Base-by-base conservation (phyloP, 805 yeast species). In the Hanseniaspora vineae region DNA sequence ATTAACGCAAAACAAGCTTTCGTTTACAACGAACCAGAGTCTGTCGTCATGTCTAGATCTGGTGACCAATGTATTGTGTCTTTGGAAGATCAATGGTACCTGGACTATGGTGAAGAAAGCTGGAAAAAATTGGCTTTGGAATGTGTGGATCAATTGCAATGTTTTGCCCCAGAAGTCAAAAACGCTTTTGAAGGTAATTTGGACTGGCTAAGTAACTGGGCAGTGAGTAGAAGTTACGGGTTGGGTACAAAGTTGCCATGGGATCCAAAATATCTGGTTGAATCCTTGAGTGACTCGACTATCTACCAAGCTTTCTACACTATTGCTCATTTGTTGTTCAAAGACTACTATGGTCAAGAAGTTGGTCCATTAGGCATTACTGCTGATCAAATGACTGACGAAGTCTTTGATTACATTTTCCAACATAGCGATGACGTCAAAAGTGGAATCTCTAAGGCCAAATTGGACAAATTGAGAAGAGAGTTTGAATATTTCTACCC, bases 171-270 rank as follows among this genome's bases (percentile, higher is more conserved):
- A 45, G 97, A 89, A 70, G 85, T 94, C 40, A 76, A 83, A 58
- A 79, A 90, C 61, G 96, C 94, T 6, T 90, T 92, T 58, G 96
- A 88, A 67, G 89, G 88, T 66, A 95, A 85, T 50, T 73, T 92
- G 59, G 94, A 82, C 56, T 92, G 98, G 98, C 78, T 92, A 60
- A 85, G 83, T 70, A 89, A 88, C 72, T 92, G 98, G 98, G 97
- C 98, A 46, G 86, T 92, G 50, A 86, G 95, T 50, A 84, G 98
- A 73, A 81, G 95, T 49, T 92, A 86, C 58, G 98, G 98, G 64
- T 75, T 92, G 56, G 98, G 98, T 65, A 80, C 97, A 49, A 81
- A 72, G 62, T 77, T 92, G 55, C 98, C 98, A 50, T 92, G 98
- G 98, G 98, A 92, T 71, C 82, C 84, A 55, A 81, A 81, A 63